Base-by-base conservation (phyloP, 768 basidiomycete genomes). In the Amanita exitialis region DNA sequence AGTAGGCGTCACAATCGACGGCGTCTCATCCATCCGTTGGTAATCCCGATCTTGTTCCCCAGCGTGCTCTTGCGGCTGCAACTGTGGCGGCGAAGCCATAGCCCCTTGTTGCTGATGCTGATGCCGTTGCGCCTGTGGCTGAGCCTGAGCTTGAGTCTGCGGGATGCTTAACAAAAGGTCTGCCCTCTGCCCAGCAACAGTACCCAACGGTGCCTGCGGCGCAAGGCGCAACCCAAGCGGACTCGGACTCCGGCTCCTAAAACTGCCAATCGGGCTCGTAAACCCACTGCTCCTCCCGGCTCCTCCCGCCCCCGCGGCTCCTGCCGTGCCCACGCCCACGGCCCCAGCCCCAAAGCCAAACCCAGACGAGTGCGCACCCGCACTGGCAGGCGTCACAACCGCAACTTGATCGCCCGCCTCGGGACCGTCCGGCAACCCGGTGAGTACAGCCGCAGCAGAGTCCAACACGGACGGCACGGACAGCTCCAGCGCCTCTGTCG, bases 401-500 rank as follows among this genome's bases (percentile, higher is more conserved):
- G 81, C 66, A n/a, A 88, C 73, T 8, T 78, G 64, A 52, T 79
- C 79, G 41, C 72, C 71, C 21, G 76, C 75, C 56, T 77, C 75
- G 34, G 69, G 49, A 61, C 32, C 32, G 2, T 69, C 54, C 56
- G 67, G 57, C 56, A 65, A 56, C 3, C 69, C 67, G 4, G 80
- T 63, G 34, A 93, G 77, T 27, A 90, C 76, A 18, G 82, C 78
- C 1, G 90, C 87, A 2, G 91, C 91, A 52, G 79, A 81, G 58
- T 91, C 89, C 42, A 94, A 74, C 1, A 92, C 91, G 5, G 87
- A 86, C 4, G 91, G 91, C 3, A 90, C 86, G n/a, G 77, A 72
- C 47, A 82, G 80, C 44, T 92, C 89, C 41, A 90, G 72, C 4
- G 82, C 76, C 52, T 87, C 87, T 0, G 84, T 84, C 30, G 73